These are phyloP conservation scores for Parmales sp. DNA, from an alignment of 108 stramenopile genomes.

Conservation along the genomic window DNA sequence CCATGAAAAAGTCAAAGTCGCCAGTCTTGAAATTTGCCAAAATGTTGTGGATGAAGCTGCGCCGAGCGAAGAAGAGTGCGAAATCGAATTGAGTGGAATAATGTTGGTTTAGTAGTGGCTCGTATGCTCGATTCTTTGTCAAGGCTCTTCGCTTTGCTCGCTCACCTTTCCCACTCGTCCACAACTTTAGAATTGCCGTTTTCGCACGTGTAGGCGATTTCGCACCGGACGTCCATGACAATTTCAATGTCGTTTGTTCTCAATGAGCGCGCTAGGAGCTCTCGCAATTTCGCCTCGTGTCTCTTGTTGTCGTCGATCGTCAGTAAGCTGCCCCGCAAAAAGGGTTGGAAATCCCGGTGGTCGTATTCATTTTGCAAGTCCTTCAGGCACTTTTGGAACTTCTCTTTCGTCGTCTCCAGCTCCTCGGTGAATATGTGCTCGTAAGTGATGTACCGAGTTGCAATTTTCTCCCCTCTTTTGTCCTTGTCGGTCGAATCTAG, in stretches of 20 bases:
- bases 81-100: too few relatives aligned
- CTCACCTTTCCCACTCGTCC: constrained; percentile 1
- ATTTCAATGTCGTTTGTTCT: background rate
- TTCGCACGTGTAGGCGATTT: background rate
- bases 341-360: background rate
- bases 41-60: too few relatives aligned
- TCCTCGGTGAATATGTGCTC: background rate
- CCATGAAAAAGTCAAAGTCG: background rate
- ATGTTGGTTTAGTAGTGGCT: too few relatives aligned
- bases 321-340: background rate
- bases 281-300: background rate
- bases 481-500: too few relatives aligned
- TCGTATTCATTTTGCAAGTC: background rate
- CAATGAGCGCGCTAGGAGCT: background rate
- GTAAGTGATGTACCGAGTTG: background rate
- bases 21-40: background rate
- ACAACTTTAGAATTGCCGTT: background rate
- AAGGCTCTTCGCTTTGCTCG: too few relatives aligned
- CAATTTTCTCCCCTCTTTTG: background rate
- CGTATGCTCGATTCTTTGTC: too few relatives aligned
- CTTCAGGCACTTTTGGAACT: background rate
- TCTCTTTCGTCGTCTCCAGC: background rate
- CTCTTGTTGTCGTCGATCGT: background rate
- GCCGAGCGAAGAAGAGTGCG: too few relatives aligned
- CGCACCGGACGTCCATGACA: background rate